Conservation (phyloP, 2,329 filamentous ascomycete genomes). For the Calonectria ilicicola region DNA sequence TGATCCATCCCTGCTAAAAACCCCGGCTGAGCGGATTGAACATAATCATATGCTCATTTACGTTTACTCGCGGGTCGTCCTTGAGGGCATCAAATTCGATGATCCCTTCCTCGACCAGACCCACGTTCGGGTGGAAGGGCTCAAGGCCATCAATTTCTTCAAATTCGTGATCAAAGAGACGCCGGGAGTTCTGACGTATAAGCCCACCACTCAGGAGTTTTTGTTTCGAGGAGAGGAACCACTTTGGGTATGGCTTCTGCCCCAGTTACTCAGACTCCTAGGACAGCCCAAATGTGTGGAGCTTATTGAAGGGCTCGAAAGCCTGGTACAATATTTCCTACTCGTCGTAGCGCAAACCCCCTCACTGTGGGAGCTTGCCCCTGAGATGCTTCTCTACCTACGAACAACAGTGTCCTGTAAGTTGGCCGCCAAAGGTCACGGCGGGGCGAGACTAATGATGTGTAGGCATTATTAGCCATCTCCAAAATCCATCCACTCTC, state of each 20-base stretch:
- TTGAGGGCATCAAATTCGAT: conserved; percentile 76
- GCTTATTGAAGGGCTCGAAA: conserved; percentile 63
- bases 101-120: conserved; percentile 74
- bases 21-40: conserved; percentile 73
- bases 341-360: conserved; percentile 57
- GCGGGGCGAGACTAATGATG: conserved; percentile 28
- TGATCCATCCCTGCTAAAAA: conserved; percentile 66
- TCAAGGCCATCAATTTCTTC: conserved; percentile 83
- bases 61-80: conserved; percentile 82
- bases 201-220: conserved; percentile 53
- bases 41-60: conserved; percentile 90
- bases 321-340: conserved; percentile 63
- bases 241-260: conserved; percentile 75
- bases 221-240: conserved; percentile 69
- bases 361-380: conserved; percentile 61
- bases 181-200: conserved; percentile 72
- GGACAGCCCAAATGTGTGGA: conserved; percentile 62
- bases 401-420: conserved; percentile 61
- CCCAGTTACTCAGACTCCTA: conserved; percentile 67
- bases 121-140: conserved; percentile 68
- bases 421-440: conserved; percentile 31
- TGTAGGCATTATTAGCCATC: conserved; percentile 48
- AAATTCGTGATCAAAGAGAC: conserved; percentile 80
- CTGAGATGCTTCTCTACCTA: conserved; percentile 60
- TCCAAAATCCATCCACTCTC: conserved; percentile 48